Base-by-base conservation (phyloP, 2,329 filamentous ascomycete genomes). In the Fusarium sp. region DNA sequence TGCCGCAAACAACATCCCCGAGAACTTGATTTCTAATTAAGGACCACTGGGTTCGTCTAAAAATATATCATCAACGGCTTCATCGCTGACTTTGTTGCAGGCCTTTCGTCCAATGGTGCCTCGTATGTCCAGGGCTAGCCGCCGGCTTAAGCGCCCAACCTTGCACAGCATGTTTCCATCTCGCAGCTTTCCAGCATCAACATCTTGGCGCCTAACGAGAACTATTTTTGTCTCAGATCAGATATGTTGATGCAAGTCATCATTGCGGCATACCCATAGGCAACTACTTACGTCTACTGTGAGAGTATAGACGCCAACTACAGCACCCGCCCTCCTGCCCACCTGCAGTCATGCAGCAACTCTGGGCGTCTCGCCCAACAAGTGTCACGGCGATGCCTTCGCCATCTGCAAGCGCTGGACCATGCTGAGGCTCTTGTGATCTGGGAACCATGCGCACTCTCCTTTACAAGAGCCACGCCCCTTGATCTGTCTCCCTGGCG, bases 111-210 rank as follows among this genome's bases (percentile, higher is more conserved):
- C 53, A 68, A 66, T 65, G 31, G 52, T 49, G 42, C 27, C 57
- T 43, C 55, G 21, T 29, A 23, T 15, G 13, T 21, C 27, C 39
- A 45, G 25, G 15, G 27, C 37, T 70, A 70, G 56, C 68, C 68
- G 68, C 68, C 57, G 36, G 49, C 64, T 70, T 70, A 70, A 70
- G 66, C 68, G 68, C 68, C 61, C 53, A 38, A 29, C 54, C 48
- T 27, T 57, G 44, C 49, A 67, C 52, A 36, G 56, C 38, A 52
- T 53, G 37, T 53, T 39, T 25, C 36, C 53, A 56, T 60, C 48
- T 53, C 36, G 45, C 46, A 56, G 51, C 45, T 49, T 59, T 65
- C 53, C 50, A 60, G 53, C 61, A 68, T 35, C 59, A 50, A 47
- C 44, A 57, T 55, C 59, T 49, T 53, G 56, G 55, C 59, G 59